These are phyloP conservation scores for Neurospora sp. DNA, from an alignment of 495 filamentous ascomycete genomes.

Conservation along the genomic window DNA sequence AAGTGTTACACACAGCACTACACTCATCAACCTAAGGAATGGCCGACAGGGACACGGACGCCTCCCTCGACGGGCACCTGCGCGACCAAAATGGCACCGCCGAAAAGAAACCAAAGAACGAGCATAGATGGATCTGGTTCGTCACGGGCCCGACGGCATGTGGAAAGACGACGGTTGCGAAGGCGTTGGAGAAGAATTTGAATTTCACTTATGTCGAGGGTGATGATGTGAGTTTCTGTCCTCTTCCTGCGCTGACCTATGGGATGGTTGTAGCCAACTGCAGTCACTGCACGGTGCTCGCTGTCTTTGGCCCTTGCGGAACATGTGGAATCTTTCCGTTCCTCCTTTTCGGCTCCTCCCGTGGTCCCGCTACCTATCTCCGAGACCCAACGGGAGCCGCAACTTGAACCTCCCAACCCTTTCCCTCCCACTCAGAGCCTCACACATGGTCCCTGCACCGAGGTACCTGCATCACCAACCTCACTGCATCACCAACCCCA, in stretches of 20 bases:
- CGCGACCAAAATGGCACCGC: background rate
- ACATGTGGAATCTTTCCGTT: background rate
- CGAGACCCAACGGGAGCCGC: background rate
- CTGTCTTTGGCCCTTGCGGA: background rate
- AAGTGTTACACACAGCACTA: background rate
- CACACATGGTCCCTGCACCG: background rate
- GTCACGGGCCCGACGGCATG: slow-evolving; percentile 21
- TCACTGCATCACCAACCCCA: background rate
- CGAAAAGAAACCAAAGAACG: background rate
- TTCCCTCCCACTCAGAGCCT: background rate
- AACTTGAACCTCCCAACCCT: background rate
- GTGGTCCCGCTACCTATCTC: background rate
- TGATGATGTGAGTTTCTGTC: slow-evolving; percentile 32
- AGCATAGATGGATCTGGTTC: slow-evolving; percentile 23
- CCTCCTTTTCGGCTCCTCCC: background rate
- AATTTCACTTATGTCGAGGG: slow-evolving; percentile 35
- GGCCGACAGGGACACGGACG: background rate
- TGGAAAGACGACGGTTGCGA: slow-evolving; percentile 21
- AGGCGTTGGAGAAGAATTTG: slow-evolving; percentile 14
- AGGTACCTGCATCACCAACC: background rate
- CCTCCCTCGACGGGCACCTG: background rate
- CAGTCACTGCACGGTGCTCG: background rate
- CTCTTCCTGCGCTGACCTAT: background rate
- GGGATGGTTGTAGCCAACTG: background rate
- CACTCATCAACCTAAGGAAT: background rate